These are phyloP conservation scores for Umbelopsis sp. DNA, from an alignment of 192 early-diverging fungal genomes.

Conservation along the genomic window DNA sequence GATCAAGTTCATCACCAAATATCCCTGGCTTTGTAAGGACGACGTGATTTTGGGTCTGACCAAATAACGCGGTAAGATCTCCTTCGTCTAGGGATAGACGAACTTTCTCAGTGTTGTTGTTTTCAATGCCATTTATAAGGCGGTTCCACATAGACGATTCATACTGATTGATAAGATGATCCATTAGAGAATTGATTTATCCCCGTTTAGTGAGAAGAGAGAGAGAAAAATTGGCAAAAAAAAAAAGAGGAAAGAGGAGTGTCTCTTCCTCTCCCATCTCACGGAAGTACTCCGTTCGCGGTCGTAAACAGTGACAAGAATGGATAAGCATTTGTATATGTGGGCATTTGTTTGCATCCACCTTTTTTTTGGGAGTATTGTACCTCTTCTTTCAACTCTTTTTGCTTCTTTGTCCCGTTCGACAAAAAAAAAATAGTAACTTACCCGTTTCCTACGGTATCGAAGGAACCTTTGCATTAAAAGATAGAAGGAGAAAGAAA, in stretches of 20 bases:
- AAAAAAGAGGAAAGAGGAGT: background rate
- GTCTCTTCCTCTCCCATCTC: background rate
- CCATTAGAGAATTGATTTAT: background rate
- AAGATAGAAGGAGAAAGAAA: background rate
- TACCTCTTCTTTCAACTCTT: background rate
- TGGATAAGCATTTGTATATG: constrained; percentile 5
- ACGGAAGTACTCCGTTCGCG: constrained; percentile 4
- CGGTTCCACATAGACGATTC: background rate
- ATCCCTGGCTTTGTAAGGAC: background rate
- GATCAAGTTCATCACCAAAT: constrained; percentile 22
- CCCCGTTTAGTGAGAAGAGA: background rate
- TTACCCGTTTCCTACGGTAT: background rate
- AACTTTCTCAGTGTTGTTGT: background rate
- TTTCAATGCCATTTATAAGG: background rate
- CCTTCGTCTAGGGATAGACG: background rate
- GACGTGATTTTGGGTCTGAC: constrained; percentile 2
- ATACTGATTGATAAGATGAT: background rate
- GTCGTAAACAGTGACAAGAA: constrained; percentile 14
- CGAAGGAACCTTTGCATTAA: constrained; percentile 3
- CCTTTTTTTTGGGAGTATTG: background rate
- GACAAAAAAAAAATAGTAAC: background rate
- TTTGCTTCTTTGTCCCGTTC: background rate
- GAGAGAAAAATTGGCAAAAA: background rate
- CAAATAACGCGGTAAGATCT: background rate
- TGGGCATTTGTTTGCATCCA: constrained; percentile 15